Percentiles rank a stretch among this genome's conserved stretches.
These are phyloP conservation scores for Cordyceps militaris DNA, from an alignment of 2,329 filamentous ascomycete genomes.

Conservation along the genomic window DNA sequence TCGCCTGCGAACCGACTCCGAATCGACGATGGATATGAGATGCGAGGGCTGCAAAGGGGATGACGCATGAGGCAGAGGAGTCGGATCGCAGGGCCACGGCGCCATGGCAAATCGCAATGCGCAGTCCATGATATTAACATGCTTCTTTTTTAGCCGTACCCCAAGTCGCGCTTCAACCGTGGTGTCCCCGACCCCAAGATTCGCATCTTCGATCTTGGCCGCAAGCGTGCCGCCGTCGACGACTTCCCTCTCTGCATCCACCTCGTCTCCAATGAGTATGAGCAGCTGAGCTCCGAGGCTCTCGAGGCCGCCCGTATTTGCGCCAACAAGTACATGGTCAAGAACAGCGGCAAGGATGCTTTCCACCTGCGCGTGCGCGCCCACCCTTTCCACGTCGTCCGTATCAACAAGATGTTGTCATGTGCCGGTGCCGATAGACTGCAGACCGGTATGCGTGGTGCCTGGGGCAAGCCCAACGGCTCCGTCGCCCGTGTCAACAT, in stretches of 20 bases:
- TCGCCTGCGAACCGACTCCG: slow-evolving; percentile 14
- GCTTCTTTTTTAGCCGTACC: slow-evolving; percentile 65
- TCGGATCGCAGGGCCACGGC: not conserved
- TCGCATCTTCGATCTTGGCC: slow-evolving; percentile 97
- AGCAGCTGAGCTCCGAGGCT: slow-evolving; percentile 99
- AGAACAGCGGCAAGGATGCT: slow-evolving; percentile 63
- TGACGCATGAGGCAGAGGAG: not conserved
- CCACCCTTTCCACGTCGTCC: slow-evolving; percentile 99
- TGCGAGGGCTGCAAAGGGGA: not conserved
- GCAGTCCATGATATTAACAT: slow-evolving; percentile 11
- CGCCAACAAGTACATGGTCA: slow-evolving; percentile 95
- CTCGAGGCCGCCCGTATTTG: slow-evolving; percentile 99
- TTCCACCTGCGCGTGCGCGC: slow-evolving; percentile 76
- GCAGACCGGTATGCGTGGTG: slow-evolving; percentile 99
- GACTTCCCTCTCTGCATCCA: slow-evolving; percentile 99
- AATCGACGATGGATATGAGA: not conserved
- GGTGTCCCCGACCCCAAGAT: slow-evolving; percentile 85
- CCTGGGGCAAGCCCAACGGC: slow-evolving; percentile 99
- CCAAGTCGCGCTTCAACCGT: slow-evolving; percentile 99
- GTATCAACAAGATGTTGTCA: slow-evolving; percentile 99
- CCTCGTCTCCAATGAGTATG: slow-evolving; percentile 99
- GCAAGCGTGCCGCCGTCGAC: slow-evolving; percentile 97
- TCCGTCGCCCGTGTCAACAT: slow-evolving; percentile 99
- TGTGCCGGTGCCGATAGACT: slow-evolving; percentile 99
- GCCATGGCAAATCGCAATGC: not conserved